Evolutionary conservation across 202 grass and related monocot genomes (phyloP).

Genomic region (Hordeum pubiflorum): DNA sequence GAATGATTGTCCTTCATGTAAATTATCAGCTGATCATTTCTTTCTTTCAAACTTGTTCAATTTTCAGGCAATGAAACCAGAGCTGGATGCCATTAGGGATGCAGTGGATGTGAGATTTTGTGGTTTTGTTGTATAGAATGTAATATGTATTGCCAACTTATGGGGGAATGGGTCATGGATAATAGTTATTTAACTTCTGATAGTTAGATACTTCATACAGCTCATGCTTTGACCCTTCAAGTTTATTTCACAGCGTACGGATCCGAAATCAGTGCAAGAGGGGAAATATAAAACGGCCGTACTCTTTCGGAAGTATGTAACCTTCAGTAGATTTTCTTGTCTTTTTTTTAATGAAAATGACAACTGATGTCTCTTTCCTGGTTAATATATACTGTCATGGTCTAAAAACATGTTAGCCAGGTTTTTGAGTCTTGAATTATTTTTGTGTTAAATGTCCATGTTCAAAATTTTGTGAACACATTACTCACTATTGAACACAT

Average conservation of each 20-base stretch:
- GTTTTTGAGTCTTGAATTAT: not conserved
- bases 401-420: not conserved
- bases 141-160: constrained; percentile 24
- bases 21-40: not conserved
- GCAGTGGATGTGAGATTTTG: constrained; percentile 53
- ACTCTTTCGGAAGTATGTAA: constrained; percentile 61
- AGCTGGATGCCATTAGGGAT: constrained; percentile 59
- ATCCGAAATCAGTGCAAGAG: constrained; percentile 44
- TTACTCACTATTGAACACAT: not conserved
- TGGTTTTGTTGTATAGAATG: constrained; percentile 15
- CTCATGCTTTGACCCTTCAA: constrained; percentile 25
- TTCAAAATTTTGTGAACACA: not conserved
- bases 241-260: constrained; percentile 38
- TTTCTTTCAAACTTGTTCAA: constrained; percentile 15
- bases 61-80: constrained; percentile 59
- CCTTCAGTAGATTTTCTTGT: constrained; percentile 13
- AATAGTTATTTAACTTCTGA: constrained; percentile 17
- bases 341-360: not conserved
- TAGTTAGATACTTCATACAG: not conserved
- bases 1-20: not conserved
- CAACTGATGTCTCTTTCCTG: not conserved
- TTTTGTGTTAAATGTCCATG: not conserved
- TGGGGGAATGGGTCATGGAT: not conserved
- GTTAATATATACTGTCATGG: not conserved
- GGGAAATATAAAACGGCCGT: constrained; percentile 45